Conservation (phyloP, 2,329 filamentous ascomycete genomes). For the Xylariales sp. region DNA sequence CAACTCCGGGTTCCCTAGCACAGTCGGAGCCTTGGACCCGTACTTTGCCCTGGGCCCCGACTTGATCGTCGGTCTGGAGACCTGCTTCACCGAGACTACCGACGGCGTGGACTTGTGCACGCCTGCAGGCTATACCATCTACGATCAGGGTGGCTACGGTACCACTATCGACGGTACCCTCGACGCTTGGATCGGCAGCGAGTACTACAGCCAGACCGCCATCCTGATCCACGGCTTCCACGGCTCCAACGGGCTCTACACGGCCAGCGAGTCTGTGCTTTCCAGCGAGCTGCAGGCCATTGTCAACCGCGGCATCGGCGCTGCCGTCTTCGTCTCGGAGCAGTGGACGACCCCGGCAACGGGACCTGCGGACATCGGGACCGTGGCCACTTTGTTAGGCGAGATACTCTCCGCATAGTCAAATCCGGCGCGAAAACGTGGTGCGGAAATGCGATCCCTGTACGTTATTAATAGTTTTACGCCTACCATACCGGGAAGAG, state of each 20-base stretch:
- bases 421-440: too few relatives aligned
- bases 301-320: constrained; percentile 1
- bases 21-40: not conserved
- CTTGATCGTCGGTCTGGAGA: constrained; percentile 4
- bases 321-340: constrained; percentile 2
- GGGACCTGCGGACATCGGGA: constrained; percentile 6
- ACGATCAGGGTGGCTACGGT: constrained; percentile 6
- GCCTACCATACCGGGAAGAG: too few relatives aligned
- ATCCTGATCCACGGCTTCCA: constrained; percentile 8
- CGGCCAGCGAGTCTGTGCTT: constrained; percentile 1
- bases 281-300: not conserved
- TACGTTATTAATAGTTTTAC: too few relatives aligned
- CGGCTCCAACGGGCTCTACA: constrained; percentile 3
- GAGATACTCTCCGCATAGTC: too few relatives aligned
- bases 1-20: constrained; percentile 5
- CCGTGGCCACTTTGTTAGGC: not conserved
- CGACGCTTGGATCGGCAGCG: constrained; percentile 2
- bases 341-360: constrained; percentile 6
- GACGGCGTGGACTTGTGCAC: constrained; percentile 5
- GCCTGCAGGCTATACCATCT: constrained; percentile 4
- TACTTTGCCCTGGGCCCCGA: constrained; percentile 3
- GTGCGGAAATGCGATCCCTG: too few relatives aligned
- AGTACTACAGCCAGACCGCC: constrained; percentile 3
- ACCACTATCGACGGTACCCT: constrained; percentile 6
- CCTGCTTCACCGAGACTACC: constrained; percentile 3